Conservation (phyloP, 345 rosid species). For the Eucalyptus caleyi region DNA sequence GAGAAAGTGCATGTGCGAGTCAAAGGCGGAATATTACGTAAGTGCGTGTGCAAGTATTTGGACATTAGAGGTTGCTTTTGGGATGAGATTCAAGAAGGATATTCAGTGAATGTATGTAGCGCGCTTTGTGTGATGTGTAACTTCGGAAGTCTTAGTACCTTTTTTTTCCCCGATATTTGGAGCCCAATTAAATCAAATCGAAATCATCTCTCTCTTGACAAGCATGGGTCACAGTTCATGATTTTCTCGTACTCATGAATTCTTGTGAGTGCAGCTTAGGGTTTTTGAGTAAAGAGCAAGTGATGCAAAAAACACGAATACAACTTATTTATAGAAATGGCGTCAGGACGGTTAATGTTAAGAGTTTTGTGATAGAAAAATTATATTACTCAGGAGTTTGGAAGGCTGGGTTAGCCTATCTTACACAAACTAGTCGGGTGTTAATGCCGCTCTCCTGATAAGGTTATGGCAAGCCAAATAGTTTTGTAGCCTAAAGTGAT, state of each 20-base stretch:
- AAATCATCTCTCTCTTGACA: not conserved
- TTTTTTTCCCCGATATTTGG: fast-evolving
- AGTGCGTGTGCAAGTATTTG: not conserved
- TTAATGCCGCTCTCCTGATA: too few relatives aligned
- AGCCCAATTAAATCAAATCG: not conserved
- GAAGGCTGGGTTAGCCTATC: too few relatives aligned
- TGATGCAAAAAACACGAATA: fast-evolving
- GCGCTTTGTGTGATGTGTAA: not conserved
- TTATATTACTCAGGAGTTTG: too few relatives aligned
- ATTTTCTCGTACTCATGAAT: too few relatives aligned
- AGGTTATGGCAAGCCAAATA: fast-evolving
- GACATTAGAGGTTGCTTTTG: not conserved
- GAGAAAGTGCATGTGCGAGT: not conserved
- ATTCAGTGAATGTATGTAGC: not conserved
- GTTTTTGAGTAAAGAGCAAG: too few relatives aligned
- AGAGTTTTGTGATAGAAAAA: too few relatives aligned
- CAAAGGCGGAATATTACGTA: not conserved
- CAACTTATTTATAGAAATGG: fast-evolving
- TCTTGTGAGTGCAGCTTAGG: too few relatives aligned
- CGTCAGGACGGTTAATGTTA: fast-evolving
- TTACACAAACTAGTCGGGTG: too few relatives aligned
- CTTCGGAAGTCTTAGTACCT: not conserved
- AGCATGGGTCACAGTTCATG: not conserved
- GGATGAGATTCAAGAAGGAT: not conserved
- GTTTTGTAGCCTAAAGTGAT: too few relatives aligned